Evolutionary conservation across 2,329 filamentous ascomycete genomes (phyloP).

Genomic region (Fusarium brachygibbosum): DNA sequence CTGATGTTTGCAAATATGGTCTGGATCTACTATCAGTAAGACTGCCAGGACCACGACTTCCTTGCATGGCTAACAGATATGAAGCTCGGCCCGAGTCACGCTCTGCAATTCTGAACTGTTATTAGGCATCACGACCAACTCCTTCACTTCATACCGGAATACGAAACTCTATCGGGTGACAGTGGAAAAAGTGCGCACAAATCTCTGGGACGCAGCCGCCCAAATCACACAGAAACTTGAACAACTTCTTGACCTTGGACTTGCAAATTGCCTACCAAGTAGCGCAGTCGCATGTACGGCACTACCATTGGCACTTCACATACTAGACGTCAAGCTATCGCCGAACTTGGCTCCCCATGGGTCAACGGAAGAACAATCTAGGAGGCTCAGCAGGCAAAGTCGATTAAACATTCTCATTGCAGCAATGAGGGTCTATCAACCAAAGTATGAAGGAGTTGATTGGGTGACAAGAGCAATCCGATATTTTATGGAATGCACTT

Average conservation of each 20-base stretch:
- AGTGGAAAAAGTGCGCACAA: background rate
- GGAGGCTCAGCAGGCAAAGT: background rate
- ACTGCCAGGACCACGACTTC: background rate
- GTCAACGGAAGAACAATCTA: background rate
- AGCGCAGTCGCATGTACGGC: constrained; percentile 18
- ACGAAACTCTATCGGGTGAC: background rate
- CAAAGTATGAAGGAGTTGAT: constrained; percentile 10
- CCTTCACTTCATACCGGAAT: background rate
- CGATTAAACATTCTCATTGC: constrained; percentile 5
- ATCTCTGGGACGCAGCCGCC: background rate
- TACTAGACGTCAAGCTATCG: constrained; percentile 5
- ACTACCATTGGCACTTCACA: constrained; percentile 17
- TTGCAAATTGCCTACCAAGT: constrained; percentile 4
- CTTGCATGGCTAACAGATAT: no score
- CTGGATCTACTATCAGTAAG: background rate
- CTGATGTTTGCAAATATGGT: background rate
- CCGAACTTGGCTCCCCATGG: background rate
- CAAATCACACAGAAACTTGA: background rate
- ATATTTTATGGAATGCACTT: constrained; percentile 28
- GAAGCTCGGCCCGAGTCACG: background rate
- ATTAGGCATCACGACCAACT: background rate
- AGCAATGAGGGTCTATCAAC: constrained; percentile 4
- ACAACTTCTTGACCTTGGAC: background rate
- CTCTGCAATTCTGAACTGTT: background rate
- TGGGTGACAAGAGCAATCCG: constrained; percentile 13